These are phyloP conservation scores for Solanum hybrid DNA, from an alignment of 305 asterid species.

Conservation along the genomic window DNA sequence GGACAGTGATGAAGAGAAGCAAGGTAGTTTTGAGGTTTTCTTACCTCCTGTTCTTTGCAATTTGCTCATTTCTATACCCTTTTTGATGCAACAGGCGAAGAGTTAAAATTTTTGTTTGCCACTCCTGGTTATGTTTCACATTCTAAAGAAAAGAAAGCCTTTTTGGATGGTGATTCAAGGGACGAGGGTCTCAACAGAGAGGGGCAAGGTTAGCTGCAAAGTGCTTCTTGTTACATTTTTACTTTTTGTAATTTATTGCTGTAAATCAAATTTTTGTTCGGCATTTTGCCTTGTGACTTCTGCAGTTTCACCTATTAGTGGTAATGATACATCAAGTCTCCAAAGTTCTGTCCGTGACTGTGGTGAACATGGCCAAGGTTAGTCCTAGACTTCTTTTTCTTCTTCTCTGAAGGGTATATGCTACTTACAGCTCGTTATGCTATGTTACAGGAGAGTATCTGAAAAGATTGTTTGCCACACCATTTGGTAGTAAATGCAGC, in stretches of 20 bases:
- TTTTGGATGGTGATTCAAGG: neutral
- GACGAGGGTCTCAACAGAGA: neutral
- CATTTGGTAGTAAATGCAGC: neutral
- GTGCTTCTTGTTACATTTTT: neutral
- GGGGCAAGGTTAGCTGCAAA: neutral
- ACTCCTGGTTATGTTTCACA: neutral
- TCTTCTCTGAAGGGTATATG: neutral
- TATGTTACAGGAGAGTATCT: neutral
- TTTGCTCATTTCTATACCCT: conserved; percentile 3
- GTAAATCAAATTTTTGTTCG: neutral
- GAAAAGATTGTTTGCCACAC: neutral
- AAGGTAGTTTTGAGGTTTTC: neutral
- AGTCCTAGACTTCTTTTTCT: neutral
- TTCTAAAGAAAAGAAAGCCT: neutral
- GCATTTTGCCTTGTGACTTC: neutral
- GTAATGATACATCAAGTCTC: neutral
- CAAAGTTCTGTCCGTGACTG: neutral
- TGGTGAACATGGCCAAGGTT: neutral
- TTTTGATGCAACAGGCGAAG: neutral
- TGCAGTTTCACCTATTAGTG: neutral
- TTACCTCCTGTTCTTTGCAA: neutral
- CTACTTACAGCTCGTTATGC: neutral
- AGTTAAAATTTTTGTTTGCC: neutral
- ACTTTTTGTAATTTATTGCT: neutral
- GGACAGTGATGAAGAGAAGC: neutral